These are phyloP conservation scores for Pichia eremophila DNA, from an alignment of 805 yeast genomes.

Conservation along the genomic window DNA sequence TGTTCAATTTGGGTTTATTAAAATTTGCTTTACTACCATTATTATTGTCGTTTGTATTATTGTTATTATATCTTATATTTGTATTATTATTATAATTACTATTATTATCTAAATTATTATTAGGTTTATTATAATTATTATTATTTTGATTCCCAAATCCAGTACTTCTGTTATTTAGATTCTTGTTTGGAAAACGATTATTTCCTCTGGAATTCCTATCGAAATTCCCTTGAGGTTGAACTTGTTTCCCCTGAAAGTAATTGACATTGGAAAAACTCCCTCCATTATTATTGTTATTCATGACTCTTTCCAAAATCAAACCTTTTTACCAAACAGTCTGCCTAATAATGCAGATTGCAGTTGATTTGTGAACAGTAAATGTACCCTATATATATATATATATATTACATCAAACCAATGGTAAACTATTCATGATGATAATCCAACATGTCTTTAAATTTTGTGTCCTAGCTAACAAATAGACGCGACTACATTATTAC, in stretches of 20 bases:
- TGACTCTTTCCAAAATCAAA: not conserved
- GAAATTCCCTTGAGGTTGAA: not conserved
- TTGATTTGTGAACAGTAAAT: no score
- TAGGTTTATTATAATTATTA: not conserved
- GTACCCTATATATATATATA: no score
- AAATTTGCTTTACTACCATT: not conserved
- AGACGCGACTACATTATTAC: no score
- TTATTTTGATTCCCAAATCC: not conserved
- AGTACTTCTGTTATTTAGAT: not conserved
- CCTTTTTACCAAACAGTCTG: no score
- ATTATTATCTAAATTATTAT: not conserved
- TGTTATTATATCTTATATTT: not conserved
- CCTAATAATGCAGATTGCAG: no score
- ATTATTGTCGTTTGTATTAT: not conserved
- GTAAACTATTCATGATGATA: no score
- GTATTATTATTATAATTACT: no score
- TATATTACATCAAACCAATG: no score
- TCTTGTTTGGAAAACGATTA: not conserved
- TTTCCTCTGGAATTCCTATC: not conserved
- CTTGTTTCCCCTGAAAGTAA: conserved; percentile 11
- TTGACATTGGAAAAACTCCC: conserved; percentile 14
- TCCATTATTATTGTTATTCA: not conserved
- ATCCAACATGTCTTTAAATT: no score
- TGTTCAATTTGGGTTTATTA: not conserved
- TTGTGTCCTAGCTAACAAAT: no score